phyloP scores from a whole-genome alignment of 192 early-diverging fungal genomes.

The Backusella circina region DNA sequence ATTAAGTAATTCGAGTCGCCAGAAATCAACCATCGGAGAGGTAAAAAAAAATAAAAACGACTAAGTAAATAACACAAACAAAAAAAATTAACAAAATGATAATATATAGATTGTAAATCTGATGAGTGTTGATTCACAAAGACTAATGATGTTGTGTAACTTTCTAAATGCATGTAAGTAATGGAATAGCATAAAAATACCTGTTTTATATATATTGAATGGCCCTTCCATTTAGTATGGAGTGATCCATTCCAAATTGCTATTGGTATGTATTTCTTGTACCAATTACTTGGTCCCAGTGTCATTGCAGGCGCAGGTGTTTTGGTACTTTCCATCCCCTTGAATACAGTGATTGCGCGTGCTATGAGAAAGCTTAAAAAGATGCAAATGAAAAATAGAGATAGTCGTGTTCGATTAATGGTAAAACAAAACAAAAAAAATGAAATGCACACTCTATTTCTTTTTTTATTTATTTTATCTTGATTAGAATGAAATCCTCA shows the following conservation, averaged over 20 bases:
- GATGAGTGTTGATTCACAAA: constrained; percentile 64
- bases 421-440: not conserved
- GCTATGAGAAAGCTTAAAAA: constrained; percentile 67
- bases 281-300: constrained; percentile 66
- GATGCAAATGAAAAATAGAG: constrained; percentile 85
- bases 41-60: constrained; percentile 39
- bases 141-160: constrained; percentile 58
- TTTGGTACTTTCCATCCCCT: constrained; percentile 78
- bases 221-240: not conserved
- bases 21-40: constrained; percentile 74
- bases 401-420: constrained; percentile 53
- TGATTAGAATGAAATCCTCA: constrained; percentile 71
- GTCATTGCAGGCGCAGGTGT: constrained; percentile 81
- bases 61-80: not conserved
- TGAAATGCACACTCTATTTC: constrained; percentile 19
- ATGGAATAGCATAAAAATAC: not conserved
- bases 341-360: constrained; percentile 65
- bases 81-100: not conserved
- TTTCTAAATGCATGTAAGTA: constrained; percentile 60
- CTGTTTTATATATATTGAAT: not conserved
- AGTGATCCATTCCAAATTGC: constrained; percentile 22
- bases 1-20: constrained; percentile 74
- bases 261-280: constrained; percentile 15
- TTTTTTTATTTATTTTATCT: not conserved
- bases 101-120: constrained; percentile 46